These are phyloP conservation scores for Magnusiomyces sp. DNA, from an alignment of 1,139 yeast species.

Conservation along the genomic window DNA sequence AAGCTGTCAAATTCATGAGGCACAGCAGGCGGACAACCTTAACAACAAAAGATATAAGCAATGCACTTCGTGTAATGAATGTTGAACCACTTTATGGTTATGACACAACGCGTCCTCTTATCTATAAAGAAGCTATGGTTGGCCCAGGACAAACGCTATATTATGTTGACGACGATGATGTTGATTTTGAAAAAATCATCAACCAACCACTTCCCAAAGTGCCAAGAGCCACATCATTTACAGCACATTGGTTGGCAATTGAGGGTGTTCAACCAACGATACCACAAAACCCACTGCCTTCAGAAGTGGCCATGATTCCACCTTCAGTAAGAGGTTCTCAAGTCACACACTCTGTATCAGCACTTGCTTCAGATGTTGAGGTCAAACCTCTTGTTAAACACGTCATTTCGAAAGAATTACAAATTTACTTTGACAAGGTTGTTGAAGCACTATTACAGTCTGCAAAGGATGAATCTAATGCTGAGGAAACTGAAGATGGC, in stretches of 20 bases:
- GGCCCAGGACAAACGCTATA: constrained; percentile 94
- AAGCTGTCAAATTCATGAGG: constrained; percentile 92
- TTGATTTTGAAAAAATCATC: constrained; percentile 87
- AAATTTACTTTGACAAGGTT: constrained; percentile 85
- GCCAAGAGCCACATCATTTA: constrained; percentile 83
- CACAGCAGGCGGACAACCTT: constrained; percentile 81
- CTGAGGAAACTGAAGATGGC: constrained; percentile 35
- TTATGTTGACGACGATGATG: constrained; percentile 84
- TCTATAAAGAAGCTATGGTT: constrained; percentile 72
- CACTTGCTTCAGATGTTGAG: constrained; percentile 49
- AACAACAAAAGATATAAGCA: constrained; percentile 71
- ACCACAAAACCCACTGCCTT: constrained; percentile 88
- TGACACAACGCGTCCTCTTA: constrained; percentile 44
- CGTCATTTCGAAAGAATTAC: constrained; percentile 87
- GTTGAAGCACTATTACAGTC: constrained; percentile 57
- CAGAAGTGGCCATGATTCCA: constrained; percentile 36
- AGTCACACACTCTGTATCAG: constrained; percentile 28
- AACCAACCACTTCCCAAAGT: constrained; percentile 94
- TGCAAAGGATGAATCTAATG: constrained; percentile 21
- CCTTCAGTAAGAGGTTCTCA: constrained; percentile 38
- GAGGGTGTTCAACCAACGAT: constrained; percentile 98
- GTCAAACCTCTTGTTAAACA: constrained; percentile 94
- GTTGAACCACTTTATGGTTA: constrained; percentile 56
- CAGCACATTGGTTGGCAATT: constrained; percentile 98
- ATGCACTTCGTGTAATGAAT: constrained; percentile 76